These are phyloP conservation scores for Leccinum truebloodii DNA, from an alignment of 768 basidiomycete genomes.

Conservation along the genomic window DNA sequence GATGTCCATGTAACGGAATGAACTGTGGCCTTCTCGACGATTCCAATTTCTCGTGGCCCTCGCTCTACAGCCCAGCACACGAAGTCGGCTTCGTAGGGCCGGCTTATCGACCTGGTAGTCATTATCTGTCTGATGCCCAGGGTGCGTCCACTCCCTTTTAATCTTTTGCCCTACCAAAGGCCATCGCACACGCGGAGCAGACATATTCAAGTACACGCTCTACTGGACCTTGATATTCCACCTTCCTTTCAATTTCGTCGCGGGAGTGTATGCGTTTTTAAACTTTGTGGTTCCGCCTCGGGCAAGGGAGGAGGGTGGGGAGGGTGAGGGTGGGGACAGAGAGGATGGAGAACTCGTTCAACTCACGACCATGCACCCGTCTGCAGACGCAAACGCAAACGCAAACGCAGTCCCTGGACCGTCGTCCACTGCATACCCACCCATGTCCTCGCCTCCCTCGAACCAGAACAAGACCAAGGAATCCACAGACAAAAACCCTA, in stretches of 20 bases:
- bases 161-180: background rate
- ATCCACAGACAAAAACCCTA: conserved; percentile 16
- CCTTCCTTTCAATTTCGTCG: conserved; percentile 35
- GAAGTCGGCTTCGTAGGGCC: background rate
- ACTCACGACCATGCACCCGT: background rate
- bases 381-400: background rate
- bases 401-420: background rate
- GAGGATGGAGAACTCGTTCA: background rate
- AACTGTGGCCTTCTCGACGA: background rate
- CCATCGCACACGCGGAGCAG: conserved; percentile 20
- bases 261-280: background rate
- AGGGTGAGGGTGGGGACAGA: background rate
- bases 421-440: background rate
- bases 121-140: background rate
- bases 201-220: conserved; percentile 46
- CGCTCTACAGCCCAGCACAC: background rate
- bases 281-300: background rate
- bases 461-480: background rate
- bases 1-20: background rate
- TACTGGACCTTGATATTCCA: conserved; percentile 51
- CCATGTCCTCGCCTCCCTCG: background rate
- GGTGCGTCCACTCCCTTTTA: background rate
- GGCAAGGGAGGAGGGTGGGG: background rate
- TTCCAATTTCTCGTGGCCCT: background rate
- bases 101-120: background rate